These are phyloP conservation scores for Rhododendron mucronatum DNA, from an alignment of 148 eudicot species.

Conservation along the genomic window DNA sequence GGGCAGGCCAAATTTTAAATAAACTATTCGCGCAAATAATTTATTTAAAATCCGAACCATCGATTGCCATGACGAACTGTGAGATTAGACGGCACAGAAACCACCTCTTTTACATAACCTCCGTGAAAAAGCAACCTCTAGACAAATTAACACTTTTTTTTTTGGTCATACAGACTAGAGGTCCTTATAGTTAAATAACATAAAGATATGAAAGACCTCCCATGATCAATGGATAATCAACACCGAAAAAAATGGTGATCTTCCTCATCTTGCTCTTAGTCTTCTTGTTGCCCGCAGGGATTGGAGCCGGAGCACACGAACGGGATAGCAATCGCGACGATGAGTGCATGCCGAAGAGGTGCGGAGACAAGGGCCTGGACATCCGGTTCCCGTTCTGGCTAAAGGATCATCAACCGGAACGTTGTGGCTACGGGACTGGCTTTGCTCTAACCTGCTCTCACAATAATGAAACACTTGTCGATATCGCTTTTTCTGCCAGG, in stretches of 20 bases:
- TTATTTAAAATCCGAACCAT: no score
- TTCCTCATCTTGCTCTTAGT: neutral
- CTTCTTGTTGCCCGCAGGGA: neutral
- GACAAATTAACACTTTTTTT: no score
- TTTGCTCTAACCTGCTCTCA: neutral
- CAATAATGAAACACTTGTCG: neutral
- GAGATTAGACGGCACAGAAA: no score
- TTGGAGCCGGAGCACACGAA: no score
- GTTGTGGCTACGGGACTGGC: neutral
- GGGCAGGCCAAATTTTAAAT: no score
- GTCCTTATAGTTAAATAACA: neutral
- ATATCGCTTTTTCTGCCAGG: neutral
- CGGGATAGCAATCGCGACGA: neutral
- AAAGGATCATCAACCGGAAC: neutral
- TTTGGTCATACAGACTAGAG: no score
- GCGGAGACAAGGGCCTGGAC: neutral
- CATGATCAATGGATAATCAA: neutral
- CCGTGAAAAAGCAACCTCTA: no score
- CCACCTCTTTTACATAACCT: no score
- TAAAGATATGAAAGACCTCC: neutral
- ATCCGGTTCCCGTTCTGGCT: constrained; percentile 4
- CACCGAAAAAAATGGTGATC: neutral
- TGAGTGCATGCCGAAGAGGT: neutral
- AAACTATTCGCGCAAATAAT: no score
- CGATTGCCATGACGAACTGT: no score